Base-by-base conservation (phyloP, 148 eudicot species). In the Chenopodium suecicum region DNA sequence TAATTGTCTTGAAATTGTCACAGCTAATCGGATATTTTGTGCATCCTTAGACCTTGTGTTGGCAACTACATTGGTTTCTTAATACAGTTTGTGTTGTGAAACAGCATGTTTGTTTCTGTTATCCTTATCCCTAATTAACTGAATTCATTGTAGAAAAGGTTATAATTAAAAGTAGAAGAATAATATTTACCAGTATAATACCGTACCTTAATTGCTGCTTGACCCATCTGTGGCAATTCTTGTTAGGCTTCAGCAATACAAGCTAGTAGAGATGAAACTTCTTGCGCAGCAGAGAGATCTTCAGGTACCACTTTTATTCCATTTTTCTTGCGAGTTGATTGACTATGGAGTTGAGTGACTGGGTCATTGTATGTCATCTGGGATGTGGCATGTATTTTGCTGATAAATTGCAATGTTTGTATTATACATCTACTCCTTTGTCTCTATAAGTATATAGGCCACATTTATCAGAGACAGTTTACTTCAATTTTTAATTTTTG, bases 261-360 rank as follows among this genome's bases (percentile, higher is more conserved):
- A 88, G 79, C 46, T 90, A 85, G 92, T 85, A 75, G 95, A 93
- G 86, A 93, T 93, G 94, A 92, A 89, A 83, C 97, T 92, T 83
- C 95, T 93, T 73, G 97, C 97, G 1, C 95, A 92, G 29, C 95
- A 93, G 81, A 90, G 95, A 85, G 97, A 95, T 66, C 97, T 95
- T 82, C 98, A 92, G 97, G 97, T 93, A 74, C 70, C 80, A 70
- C 65, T 29, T 23, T 31, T 82, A 29, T 74, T 9, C 75, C 77
- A 72, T 32, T 71, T 77, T 44, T 4, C 48, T 9, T 50, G 27
- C 73, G 19, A 27, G 31, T 32, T 48, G 48, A 63, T 63, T 78
- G 67, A 32, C 58, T 20, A 60, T n/a, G 73, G 16, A 29, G 64
- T 29, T 50, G 4, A 7, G 50, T 72, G 25, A 31, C 56, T 9